A percentile compares a stretch with the other conserved stretches of the same genome.
These are phyloP conservation scores for Daucus carota DNA, from an alignment of 129 eudicot genomes.

Conservation along the genomic window DNA sequence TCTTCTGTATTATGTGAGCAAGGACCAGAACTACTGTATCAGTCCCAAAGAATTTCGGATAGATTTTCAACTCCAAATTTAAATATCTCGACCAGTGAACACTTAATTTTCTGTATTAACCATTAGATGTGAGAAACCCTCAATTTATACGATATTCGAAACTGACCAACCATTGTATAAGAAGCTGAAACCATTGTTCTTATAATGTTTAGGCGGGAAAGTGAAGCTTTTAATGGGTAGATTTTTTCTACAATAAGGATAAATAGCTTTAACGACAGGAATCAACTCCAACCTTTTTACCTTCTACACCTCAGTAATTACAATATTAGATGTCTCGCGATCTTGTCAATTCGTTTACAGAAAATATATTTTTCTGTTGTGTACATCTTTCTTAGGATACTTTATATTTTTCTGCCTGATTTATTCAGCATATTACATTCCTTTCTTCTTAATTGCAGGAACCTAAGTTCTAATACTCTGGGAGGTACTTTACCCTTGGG, in stretches of 20 bases:
- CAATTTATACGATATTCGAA: neutral
- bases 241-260: neutral
- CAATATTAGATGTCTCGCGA: neutral
- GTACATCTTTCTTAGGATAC: neutral
- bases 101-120: neutral
- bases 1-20: neutral
- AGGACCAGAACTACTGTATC: neutral
- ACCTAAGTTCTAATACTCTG: conserved; percentile 79
- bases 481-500: conserved; percentile 75
- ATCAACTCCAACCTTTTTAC: neutral
- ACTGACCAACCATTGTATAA: neutral
- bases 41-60: neutral
- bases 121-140: neutral
- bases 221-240: neutral
- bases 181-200: neutral
- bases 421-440: neutral
- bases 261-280: neutral
- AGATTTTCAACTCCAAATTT: neutral
- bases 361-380: neutral
- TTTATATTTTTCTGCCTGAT: neutral
- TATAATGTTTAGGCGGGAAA: neutral
- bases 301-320: neutral
- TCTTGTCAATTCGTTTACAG: neutral
- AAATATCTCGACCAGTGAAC: neutral
- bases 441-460: conserved; percentile 43